phyloP scores from a whole-genome alignment of 805 yeast genomes.

The Zygoascus flipseniorum region DNA sequence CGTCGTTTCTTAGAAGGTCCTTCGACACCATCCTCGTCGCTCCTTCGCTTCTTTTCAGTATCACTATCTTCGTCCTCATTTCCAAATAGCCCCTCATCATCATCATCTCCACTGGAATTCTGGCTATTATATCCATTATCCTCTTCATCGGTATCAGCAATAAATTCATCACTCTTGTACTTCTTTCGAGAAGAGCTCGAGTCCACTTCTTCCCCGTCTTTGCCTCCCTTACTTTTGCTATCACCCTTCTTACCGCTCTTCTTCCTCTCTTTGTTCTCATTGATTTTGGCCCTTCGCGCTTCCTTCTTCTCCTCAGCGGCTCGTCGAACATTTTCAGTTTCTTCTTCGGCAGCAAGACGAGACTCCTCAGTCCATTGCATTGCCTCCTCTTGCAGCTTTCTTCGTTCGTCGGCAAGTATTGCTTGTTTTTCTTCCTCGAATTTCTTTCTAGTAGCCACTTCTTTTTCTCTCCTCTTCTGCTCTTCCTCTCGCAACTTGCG shows the following conservation, averaged over 20 bases:
- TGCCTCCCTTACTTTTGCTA: background rate
- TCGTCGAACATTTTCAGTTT: slow-evolving; percentile 23
- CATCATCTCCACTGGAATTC: slow-evolving; percentile 25
- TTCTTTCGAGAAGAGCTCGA: slow-evolving; percentile 16
- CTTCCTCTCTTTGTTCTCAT: slow-evolving; percentile 2
- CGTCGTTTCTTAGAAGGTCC: slow-evolving; percentile 9
- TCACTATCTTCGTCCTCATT: slow-evolving; percentile 22
- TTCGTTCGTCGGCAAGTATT: slow-evolving; percentile 26
- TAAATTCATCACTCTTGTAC: slow-evolving; percentile 27
- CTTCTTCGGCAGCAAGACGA: slow-evolving; percentile 25
- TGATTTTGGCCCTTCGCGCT: background rate
- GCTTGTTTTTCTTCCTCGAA: slow-evolving; percentile 22
- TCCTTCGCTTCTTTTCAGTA: slow-evolving; percentile 22
- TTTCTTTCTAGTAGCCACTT: slow-evolving; percentile 20
- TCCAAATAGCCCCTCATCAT: slow-evolving; percentile 26
- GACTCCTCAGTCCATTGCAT: slow-evolving; percentile 34
- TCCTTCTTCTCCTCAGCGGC: slow-evolving; percentile 12
- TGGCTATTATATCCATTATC: slow-evolving; percentile 28
- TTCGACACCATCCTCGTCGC: slow-evolving; percentile 10
- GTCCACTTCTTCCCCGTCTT: background rate
- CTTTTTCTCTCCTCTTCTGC: slow-evolving; percentile 34
- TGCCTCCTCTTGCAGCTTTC: slow-evolving; percentile 25
- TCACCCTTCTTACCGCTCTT: slow-evolving; percentile 6
- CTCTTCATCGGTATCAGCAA: slow-evolving; percentile 32
- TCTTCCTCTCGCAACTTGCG: slow-evolving; percentile 55